Conservation (phyloP, 352 stramenopile species). For the Phytopythium montanum region DNA sequence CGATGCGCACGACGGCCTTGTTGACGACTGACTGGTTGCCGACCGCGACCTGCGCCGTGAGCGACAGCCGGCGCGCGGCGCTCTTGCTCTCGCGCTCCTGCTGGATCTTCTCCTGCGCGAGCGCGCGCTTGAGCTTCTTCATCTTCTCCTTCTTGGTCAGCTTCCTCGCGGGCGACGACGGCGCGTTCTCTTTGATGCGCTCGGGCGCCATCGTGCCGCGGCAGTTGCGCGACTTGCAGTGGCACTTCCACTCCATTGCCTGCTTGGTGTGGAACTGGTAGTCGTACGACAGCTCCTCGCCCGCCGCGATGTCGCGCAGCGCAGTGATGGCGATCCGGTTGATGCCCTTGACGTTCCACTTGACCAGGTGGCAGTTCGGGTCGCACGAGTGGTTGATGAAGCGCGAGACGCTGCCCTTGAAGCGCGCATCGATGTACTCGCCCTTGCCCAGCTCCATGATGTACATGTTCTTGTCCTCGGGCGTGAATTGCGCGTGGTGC, state of each 20-base stretch:
- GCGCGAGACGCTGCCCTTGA: conserved; percentile 91
- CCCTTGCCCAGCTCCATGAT: conserved; percentile 92
- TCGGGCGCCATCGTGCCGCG: conserved; percentile 86
- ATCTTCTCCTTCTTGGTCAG: conserved; percentile 78
- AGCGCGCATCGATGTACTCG: conserved; percentile 94
- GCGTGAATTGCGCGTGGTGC: conserved; percentile 81
- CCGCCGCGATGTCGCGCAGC: conserved; percentile 83
- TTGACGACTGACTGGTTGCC: conserved; percentile 39
- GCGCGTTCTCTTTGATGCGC: conserved; percentile 46
- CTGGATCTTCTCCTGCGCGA: conserved; percentile 63
- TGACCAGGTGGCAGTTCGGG: conserved; percentile 94
- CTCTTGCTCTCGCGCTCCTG: conserved; percentile 64
- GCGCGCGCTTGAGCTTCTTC: conserved; percentile 62
- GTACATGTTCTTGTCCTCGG: conserved; percentile 96
- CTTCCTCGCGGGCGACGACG: conserved; percentile 42
- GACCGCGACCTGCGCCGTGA: conserved; percentile 57
- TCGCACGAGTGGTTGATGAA: conserved; percentile 98
- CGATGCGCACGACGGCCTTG: conserved; percentile 58
- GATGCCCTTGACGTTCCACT: conserved; percentile 92
- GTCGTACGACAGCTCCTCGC: conserved; percentile 93
- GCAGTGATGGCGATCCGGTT: conserved; percentile 93
- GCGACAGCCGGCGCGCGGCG: conserved; percentile 51
- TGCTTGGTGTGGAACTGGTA: conserved; percentile 93
- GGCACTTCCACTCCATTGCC: conserved; percentile 85
- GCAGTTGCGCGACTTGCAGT: conserved; percentile 77